These are phyloP conservation scores for Debaryomycetaceae sp. DNA, from an alignment of 1,139 yeast genomes.

Conservation along the genomic window DNA sequence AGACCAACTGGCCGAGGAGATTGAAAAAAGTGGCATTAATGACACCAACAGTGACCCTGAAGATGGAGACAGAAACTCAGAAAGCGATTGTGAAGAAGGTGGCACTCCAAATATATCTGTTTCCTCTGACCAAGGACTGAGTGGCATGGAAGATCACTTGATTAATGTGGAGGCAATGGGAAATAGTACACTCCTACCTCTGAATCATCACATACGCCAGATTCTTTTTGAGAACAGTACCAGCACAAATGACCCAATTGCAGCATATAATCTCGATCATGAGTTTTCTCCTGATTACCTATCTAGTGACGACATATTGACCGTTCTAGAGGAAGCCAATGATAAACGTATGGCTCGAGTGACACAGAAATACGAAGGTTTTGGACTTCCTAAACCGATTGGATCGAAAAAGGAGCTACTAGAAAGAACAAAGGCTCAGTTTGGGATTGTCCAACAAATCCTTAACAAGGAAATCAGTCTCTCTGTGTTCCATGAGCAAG, in stretches of 20 bases:
- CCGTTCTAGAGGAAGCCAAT: not conserved
- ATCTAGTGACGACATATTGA: not conserved
- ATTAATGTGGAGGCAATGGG: not conserved
- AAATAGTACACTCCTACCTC: not conserved
- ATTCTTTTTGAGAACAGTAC: not conserved
- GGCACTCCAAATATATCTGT: not conserved
- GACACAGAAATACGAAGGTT: constrained; percentile 17
- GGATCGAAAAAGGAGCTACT: constrained; percentile 20
- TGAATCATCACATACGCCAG: not conserved
- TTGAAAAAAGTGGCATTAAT: not conserved
- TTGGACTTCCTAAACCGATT: constrained; percentile 24
- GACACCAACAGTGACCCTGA: not conserved
- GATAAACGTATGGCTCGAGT: constrained; percentile 10
- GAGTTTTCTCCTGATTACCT: not conserved
- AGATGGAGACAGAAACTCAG: not conserved
- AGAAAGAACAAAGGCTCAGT: constrained; percentile 23
- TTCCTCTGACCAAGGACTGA: not conserved
- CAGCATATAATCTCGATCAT: not conserved
- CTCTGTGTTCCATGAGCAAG: constrained; percentile 50
- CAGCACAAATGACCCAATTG: not conserved
- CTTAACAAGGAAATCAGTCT: constrained; percentile 36
- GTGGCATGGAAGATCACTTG: not conserved
- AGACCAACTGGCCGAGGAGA: not conserved
- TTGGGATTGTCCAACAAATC: constrained; percentile 36
- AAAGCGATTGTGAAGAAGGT: not conserved